Conservation (phyloP, 495 filamentous ascomycete genomes). For the Tuber magnatum region DNA sequence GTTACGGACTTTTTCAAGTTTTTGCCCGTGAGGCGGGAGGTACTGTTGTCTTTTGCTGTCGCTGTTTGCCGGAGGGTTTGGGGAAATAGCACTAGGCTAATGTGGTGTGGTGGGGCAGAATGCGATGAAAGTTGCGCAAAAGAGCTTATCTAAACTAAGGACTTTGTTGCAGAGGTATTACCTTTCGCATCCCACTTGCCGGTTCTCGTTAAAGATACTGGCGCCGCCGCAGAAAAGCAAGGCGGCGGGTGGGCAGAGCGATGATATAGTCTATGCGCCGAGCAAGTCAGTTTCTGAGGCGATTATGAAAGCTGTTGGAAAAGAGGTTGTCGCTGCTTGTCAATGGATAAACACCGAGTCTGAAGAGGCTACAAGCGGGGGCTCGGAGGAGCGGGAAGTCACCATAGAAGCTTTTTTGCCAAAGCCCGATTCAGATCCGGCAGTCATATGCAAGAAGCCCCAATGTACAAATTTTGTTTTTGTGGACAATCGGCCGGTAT, state of each 20-base stretch:
- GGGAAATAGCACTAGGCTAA: conserved; percentile 8
- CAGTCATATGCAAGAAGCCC: conserved; percentile 53
- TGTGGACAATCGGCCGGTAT: conserved; percentile 71
- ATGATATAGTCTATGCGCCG: conserved; percentile 67
- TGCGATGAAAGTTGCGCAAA: conserved; percentile 55
- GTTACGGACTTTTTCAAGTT: conserved; percentile 60
- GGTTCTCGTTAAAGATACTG: conserved; percentile 61
- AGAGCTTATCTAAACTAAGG: conserved; percentile 58
- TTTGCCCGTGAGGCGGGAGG: conserved; percentile 64
- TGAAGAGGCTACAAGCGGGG: conserved; percentile 13
- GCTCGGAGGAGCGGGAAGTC: conserved; percentile 2
- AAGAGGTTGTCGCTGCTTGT: conserved; percentile 55
- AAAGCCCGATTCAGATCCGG: conserved; percentile 47
- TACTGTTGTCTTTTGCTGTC: conserved; percentile 10
- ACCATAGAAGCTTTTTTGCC: conserved; percentile 56
- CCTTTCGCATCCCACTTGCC: conserved; percentile 58
- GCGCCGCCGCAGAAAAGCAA: conserved; percentile 15
- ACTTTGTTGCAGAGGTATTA: conserved; percentile 67
- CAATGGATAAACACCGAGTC: conserved; percentile 40
- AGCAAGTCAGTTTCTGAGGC: conserved; percentile 56
- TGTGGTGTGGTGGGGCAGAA: conserved; percentile 42
- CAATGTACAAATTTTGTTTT: conserved; percentile 54
- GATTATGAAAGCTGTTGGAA: conserved; percentile 62
- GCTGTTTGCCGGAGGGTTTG: background rate
- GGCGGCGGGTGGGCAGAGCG: conserved; percentile 47